These are phyloP conservation scores for Coemansia sp. DNA, from an alignment of 192 early-diverging fungal genomes.

Conservation along the genomic window DNA sequence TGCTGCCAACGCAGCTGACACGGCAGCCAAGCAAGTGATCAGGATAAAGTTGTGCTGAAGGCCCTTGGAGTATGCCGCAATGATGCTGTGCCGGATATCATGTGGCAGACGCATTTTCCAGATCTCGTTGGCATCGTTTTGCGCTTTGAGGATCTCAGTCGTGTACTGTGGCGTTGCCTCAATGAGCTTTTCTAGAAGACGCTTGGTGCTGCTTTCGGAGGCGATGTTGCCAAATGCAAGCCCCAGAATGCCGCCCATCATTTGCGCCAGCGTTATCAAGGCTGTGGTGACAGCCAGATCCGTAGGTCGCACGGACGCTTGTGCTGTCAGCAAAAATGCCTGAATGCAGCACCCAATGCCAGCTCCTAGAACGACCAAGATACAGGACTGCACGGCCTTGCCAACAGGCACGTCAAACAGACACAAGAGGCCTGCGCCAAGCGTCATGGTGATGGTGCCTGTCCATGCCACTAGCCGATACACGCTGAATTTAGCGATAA, in stretches of 20 bases:
- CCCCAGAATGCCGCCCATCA: slow-evolving; percentile 52
- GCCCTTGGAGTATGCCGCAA: slow-evolving; percentile 46
- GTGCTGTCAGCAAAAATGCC: slow-evolving; percentile 44
- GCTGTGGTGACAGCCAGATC: slow-evolving; percentile 49
- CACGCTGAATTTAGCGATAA: slow-evolving; percentile 46
- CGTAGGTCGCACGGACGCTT: slow-evolving; percentile 31
- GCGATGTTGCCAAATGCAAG: slow-evolving; percentile 50
- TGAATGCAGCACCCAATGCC: slow-evolving; percentile 53
- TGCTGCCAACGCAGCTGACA: slow-evolving; percentile 36
- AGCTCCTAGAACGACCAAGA: slow-evolving; percentile 42
- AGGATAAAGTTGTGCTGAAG: slow-evolving; percentile 48
- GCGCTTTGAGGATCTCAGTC: slow-evolving; percentile 34
- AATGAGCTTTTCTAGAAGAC: slow-evolving; percentile 25
- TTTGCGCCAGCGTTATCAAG: slow-evolving; percentile 50
- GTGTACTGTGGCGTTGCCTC: slow-evolving; percentile 33
- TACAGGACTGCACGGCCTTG: slow-evolving; percentile 36
- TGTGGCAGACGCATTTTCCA: slow-evolving; percentile 41
- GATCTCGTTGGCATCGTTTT: slow-evolving; percentile 48
- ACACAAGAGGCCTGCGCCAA: slow-evolving; percentile 42
- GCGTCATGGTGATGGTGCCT: slow-evolving; percentile 38
- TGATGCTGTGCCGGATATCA: slow-evolving; percentile 31
- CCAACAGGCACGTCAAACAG: slow-evolving; percentile 39
- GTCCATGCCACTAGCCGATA: slow-evolving; percentile 38
- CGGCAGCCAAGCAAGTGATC: slow-evolving; percentile 38
- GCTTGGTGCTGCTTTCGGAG: slow-evolving; percentile 46